These are phyloP conservation scores for Nicotiana tabacum DNA, from an alignment of 257 asterid genomes.

Conservation along the genomic window DNA sequence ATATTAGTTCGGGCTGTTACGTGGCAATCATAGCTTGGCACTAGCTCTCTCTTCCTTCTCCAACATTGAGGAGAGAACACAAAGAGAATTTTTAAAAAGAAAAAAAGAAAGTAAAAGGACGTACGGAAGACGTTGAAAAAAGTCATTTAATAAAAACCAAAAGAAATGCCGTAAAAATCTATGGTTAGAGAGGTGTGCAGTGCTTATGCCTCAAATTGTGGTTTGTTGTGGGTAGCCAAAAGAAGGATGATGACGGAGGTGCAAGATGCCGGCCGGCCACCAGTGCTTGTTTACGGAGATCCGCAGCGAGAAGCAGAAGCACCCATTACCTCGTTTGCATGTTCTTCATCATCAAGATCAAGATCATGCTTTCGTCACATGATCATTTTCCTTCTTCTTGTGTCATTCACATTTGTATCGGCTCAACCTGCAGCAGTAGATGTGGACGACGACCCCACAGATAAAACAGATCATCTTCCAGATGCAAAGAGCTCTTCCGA, in stretches of 20 bases:
- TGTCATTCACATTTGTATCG: neutral
- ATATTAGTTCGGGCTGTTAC: neutral
- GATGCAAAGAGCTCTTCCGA: slow-evolving; percentile 17
- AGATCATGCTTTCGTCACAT: neutral
- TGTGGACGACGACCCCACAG: neutral
- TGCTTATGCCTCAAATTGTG: slow-evolving; percentile 7
- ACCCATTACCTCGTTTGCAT: neutral
- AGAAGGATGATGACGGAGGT: slow-evolving; percentile 14
- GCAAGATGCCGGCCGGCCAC: neutral
- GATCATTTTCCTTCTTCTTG: neutral
- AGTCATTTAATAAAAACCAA: neutral
- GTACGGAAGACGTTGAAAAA: neutral
- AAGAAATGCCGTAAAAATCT: slow-evolving; percentile 1
- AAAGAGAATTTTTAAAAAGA: neutral
- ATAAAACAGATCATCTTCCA: neutral
- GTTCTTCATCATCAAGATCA: neutral
- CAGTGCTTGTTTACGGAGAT: neutral
- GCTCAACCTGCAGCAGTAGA: neutral
- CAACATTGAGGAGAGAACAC: neutral
- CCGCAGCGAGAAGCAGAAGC: neutral
- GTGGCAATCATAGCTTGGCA: neutral
- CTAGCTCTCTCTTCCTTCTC: neutral
- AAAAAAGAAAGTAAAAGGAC: neutral
- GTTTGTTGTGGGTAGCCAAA: slow-evolving; percentile 3
- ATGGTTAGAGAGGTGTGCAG: slow-evolving; percentile 5